Evolutionary conservation across 2,329 filamentous ascomycete genomes (phyloP).

Genomic region (Alternaria triticina): DNA sequence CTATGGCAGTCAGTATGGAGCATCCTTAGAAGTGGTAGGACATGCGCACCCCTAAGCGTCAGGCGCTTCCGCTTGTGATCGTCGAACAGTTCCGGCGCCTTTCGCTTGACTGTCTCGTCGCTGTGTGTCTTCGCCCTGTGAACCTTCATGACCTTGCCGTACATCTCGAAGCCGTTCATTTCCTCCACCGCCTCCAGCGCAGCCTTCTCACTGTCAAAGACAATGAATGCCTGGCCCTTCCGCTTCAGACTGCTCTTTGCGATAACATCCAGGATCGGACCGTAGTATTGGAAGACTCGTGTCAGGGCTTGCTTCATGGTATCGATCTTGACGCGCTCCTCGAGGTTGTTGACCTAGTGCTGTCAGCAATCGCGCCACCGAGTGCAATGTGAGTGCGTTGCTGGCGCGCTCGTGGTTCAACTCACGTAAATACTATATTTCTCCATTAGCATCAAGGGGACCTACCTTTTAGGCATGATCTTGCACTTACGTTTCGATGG

Average conservation of each 20-base stretch:
- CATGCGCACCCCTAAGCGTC: constrained; percentile 80
- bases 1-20: constrained; percentile 47
- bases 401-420: constrained; percentile 16
- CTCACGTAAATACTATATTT: constrained; percentile 45
- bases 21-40: constrained; percentile 41
- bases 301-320: constrained; percentile 74
- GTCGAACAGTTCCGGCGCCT: constrained; percentile 84
- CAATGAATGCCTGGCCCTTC: constrained; percentile 94
- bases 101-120: constrained; percentile 81
- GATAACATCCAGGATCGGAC: constrained; percentile 81
- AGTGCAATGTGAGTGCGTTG: constrained; percentile 30
- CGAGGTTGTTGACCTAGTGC: constrained; percentile 74
- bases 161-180: constrained; percentile 89
- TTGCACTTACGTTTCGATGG: constrained; percentile 45
- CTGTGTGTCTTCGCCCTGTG: constrained; percentile 82
- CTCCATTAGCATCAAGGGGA: constrained; percentile 32
- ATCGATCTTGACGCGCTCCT: constrained; percentile 88
- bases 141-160: constrained; percentile 87
- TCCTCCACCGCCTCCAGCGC: constrained; percentile 84
- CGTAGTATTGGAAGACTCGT: constrained; percentile 87
- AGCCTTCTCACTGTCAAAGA: constrained; percentile 83
- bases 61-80: constrained; percentile 81
- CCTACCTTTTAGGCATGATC: constrained; percentile 19
- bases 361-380: constrained; percentile 27
- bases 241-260: constrained; percentile 89